Percentiles rank a stretch among this genome's conserved stretches.
Conservation (phyloP, 441 rosid species). For the Euphorbia schlechtendalii region DNA sequence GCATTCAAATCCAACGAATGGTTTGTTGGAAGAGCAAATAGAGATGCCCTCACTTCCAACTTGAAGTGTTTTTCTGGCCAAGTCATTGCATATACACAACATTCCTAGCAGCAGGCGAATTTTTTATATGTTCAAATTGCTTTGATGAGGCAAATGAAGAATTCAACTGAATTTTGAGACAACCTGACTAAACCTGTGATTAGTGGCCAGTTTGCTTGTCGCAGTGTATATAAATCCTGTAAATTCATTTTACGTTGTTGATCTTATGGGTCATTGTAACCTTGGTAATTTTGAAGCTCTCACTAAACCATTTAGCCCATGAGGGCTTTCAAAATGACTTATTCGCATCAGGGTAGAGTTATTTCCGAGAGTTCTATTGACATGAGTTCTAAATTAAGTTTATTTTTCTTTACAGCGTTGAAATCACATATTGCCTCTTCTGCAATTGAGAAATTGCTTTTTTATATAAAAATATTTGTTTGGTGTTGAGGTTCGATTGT, state of each 20-base stretch:
- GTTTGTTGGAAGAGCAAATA: conserved; percentile 44
- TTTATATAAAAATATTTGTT: too few relatives aligned
- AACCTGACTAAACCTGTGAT: background rate
- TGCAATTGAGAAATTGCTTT: too few relatives aligned
- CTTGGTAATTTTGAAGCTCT: background rate
- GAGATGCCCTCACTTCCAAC: conserved; percentile 53
- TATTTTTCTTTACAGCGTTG: background rate
- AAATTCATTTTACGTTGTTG: conserved; percentile 9
- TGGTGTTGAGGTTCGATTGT: too few relatives aligned
- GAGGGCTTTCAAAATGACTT: too few relatives aligned
- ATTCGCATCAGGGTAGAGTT: too few relatives aligned
- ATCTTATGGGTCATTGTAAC: background rate
- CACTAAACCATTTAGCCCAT: background rate
- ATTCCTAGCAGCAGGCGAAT: background rate
- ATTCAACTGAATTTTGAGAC: background rate
- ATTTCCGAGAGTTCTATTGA: background rate
- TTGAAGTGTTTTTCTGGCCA: conserved; percentile 21
- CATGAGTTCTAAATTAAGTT: too few relatives aligned
- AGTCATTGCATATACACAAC: background rate
- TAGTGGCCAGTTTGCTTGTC: background rate
- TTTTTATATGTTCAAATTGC: background rate
- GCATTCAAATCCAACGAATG: conserved; percentile 42
- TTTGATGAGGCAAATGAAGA: background rate
- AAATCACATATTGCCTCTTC: background rate
- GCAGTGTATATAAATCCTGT: conserved; percentile 19